Evolutionary conservation across 352 stramenopile species (phyloP), one percentile per base, ranked within the genome.

Genomic region (Detonula confervacea): DNA sequence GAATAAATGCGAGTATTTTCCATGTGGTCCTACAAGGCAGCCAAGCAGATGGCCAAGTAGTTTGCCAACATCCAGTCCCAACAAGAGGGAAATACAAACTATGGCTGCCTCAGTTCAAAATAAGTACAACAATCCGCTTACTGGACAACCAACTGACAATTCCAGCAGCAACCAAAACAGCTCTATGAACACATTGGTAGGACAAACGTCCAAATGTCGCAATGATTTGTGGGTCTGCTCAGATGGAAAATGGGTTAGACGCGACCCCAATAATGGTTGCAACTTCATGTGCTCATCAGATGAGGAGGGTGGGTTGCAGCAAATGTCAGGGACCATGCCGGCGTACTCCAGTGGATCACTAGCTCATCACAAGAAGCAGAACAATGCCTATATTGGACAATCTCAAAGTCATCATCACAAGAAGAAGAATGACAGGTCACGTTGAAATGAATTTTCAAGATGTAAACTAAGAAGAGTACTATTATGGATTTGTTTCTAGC

Each of bases 271-370:
- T 62, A 42, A 42, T 20, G 54, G 25, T 27, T 75, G 66, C 52
- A 65, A 57, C 12, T 75, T 75, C n/a, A 66, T 75, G 16, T 3
- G 16, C 18, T 75, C 52, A 42, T 42, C 35, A 5, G 35, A 42
- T 12, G 35, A 42, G 35, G 35, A 42, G 35, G 35, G 35, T 42
- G 35, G 35, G 5, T 12, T 42, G 18, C 9, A 8, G 49, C 24
- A 57, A 24, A 60, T 60, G 49, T 22, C 49, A 57, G 16, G 27
- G 49, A 12, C 12, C 5, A 42, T 12, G 35, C 35, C 12, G 35
- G 12, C 35, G 12, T 42, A 42, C 12, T 42, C 5, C 35, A 42
- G 35, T 5, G 35, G 35, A 42, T 42, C 12, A 42, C 12, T n/a
- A n/a, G 12, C 35, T 12, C 35, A 12, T 42, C 35, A 42, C 35